Percentiles rank a stretch among this genome's conserved stretches.
Conservation (phyloP, 2,329 filamentous ascomycete species). For the Huntiella omanensis region DNA sequence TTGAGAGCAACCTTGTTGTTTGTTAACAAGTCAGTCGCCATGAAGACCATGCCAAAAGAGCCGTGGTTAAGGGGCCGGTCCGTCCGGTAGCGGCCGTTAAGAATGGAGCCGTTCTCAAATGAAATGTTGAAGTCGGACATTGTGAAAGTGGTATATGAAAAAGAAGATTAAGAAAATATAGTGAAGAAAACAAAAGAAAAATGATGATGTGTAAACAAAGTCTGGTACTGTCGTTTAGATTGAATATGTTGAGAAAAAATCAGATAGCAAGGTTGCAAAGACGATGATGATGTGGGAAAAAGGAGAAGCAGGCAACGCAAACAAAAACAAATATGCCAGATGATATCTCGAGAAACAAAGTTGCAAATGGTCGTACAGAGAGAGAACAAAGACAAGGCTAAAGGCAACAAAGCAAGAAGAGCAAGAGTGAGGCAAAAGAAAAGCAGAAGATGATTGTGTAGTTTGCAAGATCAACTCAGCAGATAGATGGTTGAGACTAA, state of each 20-base stretch:
- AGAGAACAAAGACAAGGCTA: background rate
- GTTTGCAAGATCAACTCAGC: too few species aligned
- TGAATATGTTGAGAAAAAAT: constrained; percentile 5
- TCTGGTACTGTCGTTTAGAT: constrained; percentile 9
- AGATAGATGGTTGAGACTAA: too few species aligned
- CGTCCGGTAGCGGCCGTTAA: constrained; percentile 79
- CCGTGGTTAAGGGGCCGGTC: constrained; percentile 93
- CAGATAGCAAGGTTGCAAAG: constrained; percentile 3
- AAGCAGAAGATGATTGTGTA: constrained; percentile 1
- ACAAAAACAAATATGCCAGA: constrained; percentile 4
- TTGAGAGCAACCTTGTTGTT: constrained; percentile 82
- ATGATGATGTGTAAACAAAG: constrained; percentile 9
- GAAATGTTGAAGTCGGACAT: constrained; percentile 78
- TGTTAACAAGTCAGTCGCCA: constrained; percentile 63
- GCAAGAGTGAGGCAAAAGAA: background rate
- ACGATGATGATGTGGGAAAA: background rate
- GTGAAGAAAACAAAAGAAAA: constrained; percentile 8
- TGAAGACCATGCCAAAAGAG: constrained; percentile 97
- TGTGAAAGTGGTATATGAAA: constrained; percentile 12
- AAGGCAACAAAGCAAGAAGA: background rate
- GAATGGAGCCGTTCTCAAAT: constrained; percentile 60
- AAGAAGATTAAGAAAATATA: constrained; percentile 13
- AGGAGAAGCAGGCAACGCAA: background rate
- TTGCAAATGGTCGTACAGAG: constrained; percentile 5
- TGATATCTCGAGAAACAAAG: background rate